phyloP scores from a whole-genome alignment of 345 rosid genomes.

The Melaleuca quinquenervia region DNA sequence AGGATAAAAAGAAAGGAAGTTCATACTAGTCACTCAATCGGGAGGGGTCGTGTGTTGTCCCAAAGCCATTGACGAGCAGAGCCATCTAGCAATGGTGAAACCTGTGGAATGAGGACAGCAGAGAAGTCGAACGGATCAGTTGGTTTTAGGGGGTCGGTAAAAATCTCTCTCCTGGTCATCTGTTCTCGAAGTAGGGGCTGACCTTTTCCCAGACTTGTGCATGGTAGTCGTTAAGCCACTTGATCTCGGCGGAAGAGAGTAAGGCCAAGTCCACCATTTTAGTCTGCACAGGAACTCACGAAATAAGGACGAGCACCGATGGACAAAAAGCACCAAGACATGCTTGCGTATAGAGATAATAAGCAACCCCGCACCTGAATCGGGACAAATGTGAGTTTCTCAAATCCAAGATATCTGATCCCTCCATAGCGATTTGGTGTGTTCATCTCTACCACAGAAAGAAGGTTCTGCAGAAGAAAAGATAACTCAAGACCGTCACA shows the following conservation, averaged over 20 bases:
- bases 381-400: constrained; percentile 79
- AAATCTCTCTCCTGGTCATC: neutral
- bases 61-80: constrained; percentile 73
- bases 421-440: constrained; percentile 88
- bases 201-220: constrained; percentile 93
- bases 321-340: neutral
- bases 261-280: constrained; percentile 62
- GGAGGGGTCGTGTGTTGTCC: constrained; percentile 61
- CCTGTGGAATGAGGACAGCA: constrained; percentile 24
- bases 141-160: neutral
- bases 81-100: constrained; percentile 76
- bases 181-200: neutral
- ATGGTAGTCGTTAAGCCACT: constrained; percentile 83
- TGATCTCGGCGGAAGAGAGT: constrained; percentile 48
- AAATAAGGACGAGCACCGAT: neutral
- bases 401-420: constrained; percentile 65
- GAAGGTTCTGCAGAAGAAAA: constrained; percentile 51
- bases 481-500: neutral
- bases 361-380: constrained; percentile 49
- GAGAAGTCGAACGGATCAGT: neutral
- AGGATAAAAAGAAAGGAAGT: neutral
- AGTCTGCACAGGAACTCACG: constrained; percentile 26
- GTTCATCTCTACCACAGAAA: constrained; percentile 47
- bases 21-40: constrained; percentile 16
- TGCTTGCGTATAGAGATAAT: neutral